Conservation (phyloP, 2,329 filamentous ascomycete species). For the Verticillium nubilum region DNA sequence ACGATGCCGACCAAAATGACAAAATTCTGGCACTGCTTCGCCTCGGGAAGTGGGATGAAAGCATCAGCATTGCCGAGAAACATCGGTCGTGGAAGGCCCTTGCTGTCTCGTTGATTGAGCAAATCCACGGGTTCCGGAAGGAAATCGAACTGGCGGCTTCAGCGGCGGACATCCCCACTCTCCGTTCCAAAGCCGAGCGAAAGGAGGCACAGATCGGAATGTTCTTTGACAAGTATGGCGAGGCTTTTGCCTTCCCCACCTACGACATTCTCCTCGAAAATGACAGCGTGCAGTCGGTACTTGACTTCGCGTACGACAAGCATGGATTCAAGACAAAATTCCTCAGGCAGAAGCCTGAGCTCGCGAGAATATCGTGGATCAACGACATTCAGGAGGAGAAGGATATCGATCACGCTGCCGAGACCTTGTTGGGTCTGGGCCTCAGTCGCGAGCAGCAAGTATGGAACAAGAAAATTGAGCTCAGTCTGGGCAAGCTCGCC, state of each 20-base stretch:
- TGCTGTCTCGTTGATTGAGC: slow-evolving; percentile 49
- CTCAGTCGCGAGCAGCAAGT: slow-evolving; percentile 68
- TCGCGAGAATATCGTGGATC: slow-evolving; percentile 86
- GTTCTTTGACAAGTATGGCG: slow-evolving; percentile 59
- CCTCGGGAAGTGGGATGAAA: slow-evolving; percentile 52
- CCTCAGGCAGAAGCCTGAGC: slow-evolving; percentile 63
- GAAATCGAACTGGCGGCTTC: slow-evolving; percentile 9
- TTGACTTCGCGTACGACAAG: slow-evolving; percentile 67
- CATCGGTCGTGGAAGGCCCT: slow-evolving; percentile 50
- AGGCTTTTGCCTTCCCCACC: slow-evolving; percentile 67
- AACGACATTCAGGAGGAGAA: slow-evolving; percentile 78
- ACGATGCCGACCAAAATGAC: slow-evolving; percentile 43
- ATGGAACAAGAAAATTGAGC: slow-evolving; percentile 90
- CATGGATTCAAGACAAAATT: slow-evolving; percentile 70
- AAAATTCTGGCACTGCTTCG: slow-evolving; percentile 49
- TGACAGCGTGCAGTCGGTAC: slow-evolving; percentile 59
- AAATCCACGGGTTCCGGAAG: slow-evolving; percentile 33
- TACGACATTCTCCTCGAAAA: slow-evolving; percentile 72
- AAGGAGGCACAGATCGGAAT: slow-evolving; percentile 41
- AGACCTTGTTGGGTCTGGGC: slow-evolving; percentile 66
- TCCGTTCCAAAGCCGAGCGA: slow-evolving; percentile 37
- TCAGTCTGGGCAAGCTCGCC: slow-evolving; percentile 82
- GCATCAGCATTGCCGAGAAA: slow-evolving; percentile 52
- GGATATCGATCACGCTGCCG: slow-evolving; percentile 68
- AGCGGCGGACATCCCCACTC: slow-evolving; percentile 17